These are phyloP conservation scores for Lachnellula suecica DNA, from an alignment of 2,329 filamentous ascomycete species.

Conservation along the genomic window DNA sequence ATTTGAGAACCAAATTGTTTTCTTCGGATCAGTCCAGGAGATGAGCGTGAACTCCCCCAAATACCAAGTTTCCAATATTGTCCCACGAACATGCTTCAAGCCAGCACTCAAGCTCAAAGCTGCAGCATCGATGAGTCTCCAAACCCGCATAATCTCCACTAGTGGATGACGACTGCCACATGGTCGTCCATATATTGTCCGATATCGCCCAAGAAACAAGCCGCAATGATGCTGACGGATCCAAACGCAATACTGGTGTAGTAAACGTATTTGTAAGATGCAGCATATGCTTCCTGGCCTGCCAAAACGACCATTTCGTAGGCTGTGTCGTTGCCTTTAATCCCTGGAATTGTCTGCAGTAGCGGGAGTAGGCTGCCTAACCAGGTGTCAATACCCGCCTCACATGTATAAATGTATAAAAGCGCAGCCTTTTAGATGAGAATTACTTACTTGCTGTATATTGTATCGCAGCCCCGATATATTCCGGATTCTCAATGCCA, in stretches of 20 bases:
- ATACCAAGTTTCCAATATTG: too few relatives aligned
- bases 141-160: background rate
- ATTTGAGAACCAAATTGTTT: too few relatives aligned
- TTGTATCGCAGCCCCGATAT: background rate
- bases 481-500: background rate
- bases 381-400: background rate
- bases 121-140: background rate
- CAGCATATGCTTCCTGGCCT: conserved; percentile 54
- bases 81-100: background rate
- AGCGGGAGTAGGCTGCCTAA: background rate
- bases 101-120: background rate
- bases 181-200: conserved; percentile 57
- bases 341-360: conserved; percentile 51
- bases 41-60: too few relatives aligned
- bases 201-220: conserved; percentile 59
- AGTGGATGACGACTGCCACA: conserved; percentile 46
- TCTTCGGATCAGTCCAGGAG: too few relatives aligned
- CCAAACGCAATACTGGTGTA: conserved; percentile 60
- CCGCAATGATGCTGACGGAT: conserved; percentile 52
- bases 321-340: conserved; percentile 48
- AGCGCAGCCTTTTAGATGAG: conserved; percentile 31
- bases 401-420: background rate
- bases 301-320: conserved; percentile 53
- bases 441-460: conserved; percentile 33
- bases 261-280: background rate